These are phyloP conservation scores for Trichopus zeylanicus DNA, from an alignment of 116 monocot species.

Conservation along the genomic window DNA sequence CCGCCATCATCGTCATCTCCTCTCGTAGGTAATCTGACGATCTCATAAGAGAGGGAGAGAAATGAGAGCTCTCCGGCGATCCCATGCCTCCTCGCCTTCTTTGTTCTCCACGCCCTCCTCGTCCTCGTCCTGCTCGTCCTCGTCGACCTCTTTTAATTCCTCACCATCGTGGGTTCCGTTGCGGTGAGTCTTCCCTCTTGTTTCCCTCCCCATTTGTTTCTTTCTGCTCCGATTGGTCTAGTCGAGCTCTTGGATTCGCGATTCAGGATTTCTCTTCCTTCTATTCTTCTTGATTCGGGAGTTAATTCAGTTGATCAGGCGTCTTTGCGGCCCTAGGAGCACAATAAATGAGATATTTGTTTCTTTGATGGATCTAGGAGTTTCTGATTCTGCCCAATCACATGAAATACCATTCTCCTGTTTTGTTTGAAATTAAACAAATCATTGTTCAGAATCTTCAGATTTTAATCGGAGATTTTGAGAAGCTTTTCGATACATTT, in stretches of 20 bases:
- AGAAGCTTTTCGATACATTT: too few relatives aligned
- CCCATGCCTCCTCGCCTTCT: conserved; percentile 22
- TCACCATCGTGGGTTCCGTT: conserved; percentile 45
- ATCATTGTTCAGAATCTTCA: background rate
- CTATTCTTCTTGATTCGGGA: background rate
- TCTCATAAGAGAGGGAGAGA: background rate
- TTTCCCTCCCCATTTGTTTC: background rate
- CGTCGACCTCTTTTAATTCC: conserved; percentile 6
- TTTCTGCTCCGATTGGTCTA: background rate
- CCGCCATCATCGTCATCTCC: conserved; percentile 51
- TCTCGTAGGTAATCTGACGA: conserved; percentile 56
- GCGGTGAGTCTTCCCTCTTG: conserved; percentile 11
- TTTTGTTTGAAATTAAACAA: too few relatives aligned
- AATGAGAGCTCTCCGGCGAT: conserved; percentile 41
- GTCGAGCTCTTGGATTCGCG: background rate
- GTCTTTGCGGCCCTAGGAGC: too few relatives aligned
- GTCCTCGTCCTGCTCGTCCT: too few relatives aligned
- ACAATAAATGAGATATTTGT: background rate
- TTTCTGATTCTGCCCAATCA: too few relatives aligned
- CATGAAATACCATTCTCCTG: too few relatives aligned
- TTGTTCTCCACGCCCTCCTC: conserved; percentile 14
- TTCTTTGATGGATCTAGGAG: background rate
- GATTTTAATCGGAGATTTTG: background rate
- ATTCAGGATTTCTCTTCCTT: too few relatives aligned
- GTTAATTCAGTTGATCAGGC: too few relatives aligned